These are phyloP conservation scores for Termitomyces sp. DNA, from an alignment of 768 basidiomycete genomes.

Conservation along the genomic window DNA sequence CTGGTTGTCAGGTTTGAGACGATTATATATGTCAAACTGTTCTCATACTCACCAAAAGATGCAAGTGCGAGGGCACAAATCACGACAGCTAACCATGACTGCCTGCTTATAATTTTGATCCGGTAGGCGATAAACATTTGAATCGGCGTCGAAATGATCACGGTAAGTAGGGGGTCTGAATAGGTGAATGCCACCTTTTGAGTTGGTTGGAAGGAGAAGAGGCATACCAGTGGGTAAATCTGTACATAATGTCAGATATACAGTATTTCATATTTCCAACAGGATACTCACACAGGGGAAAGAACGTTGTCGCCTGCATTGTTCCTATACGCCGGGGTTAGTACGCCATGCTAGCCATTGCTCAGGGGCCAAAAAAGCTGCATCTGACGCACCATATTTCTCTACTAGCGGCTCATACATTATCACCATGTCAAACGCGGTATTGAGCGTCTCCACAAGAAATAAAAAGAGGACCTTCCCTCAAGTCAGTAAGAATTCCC, in stretches of 20 bases:
- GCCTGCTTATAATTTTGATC: constrained; percentile 37
- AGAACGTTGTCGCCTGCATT: constrained; percentile 27
- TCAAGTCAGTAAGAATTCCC: background rate
- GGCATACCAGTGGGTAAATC: constrained; percentile 22
- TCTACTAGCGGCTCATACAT: constrained; percentile 45
- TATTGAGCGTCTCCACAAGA: constrained; percentile 38
- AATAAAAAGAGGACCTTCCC: constrained; percentile 39
- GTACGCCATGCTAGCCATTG: no score
- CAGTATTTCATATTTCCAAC: background rate
- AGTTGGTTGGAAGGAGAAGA: background rate
- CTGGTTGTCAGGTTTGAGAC: constrained; percentile 15
- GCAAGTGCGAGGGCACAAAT: constrained; percentile 31
- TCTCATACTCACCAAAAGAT: constrained; percentile 27
- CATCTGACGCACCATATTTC: constrained; percentile 29
- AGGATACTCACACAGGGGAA: constrained; percentile 27
- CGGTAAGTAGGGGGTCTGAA: constrained; percentile 23
- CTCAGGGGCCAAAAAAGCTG: background rate
- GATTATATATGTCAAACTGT: background rate
- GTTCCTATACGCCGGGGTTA: constrained; percentile 20
- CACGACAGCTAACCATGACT: constrained; percentile 27
- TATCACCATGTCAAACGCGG: constrained; percentile 40
- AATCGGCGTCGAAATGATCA: constrained; percentile 39
- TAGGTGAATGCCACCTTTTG: background rate
- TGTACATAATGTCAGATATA: background rate
- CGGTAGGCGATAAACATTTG: constrained; percentile 46